A percentile compares a stretch with the other conserved stretches of the same genome.
Conservation (phyloP, 352 stramenopile species). For the Globisporangium cylindrosporum region DNA sequence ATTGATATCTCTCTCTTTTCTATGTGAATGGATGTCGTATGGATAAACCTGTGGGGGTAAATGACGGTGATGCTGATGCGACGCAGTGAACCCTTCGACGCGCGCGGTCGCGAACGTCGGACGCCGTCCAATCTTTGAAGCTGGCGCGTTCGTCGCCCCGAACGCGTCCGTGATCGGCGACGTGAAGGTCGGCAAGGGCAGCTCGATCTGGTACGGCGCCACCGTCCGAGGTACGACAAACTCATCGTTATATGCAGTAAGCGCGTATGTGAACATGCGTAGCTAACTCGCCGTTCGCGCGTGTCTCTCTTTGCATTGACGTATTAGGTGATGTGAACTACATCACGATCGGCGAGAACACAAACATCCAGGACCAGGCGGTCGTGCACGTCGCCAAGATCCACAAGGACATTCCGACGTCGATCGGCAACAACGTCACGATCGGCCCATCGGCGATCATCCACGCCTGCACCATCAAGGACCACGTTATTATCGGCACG, state of each 20-base stretch:
- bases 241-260: background rate
- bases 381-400: conserved; percentile 95
- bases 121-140: conserved; percentile 52
- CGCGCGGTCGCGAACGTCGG: conserved; percentile 72
- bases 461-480: conserved; percentile 90
- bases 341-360: conserved; percentile 93
- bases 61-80: background rate
- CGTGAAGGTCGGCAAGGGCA: conserved; percentile 89
- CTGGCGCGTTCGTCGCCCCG: conserved; percentile 84
- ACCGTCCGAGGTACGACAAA: conserved; percentile 73
- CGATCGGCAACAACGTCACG: conserved; percentile 90
- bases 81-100: conserved; percentile 81
- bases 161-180: conserved; percentile 92
- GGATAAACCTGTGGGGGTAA: background rate
- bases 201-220: conserved; percentile 92
- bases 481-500: conserved; percentile 92
- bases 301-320: background rate
- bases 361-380: conserved; percentile 91
- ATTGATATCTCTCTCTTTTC: background rate
- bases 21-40: background rate
- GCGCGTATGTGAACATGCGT: background rate
- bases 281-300: background rate
- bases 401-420: conserved; percentile 86
- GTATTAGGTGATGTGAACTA: conserved; percentile 84
- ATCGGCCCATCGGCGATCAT: conserved; percentile 87